These are phyloP conservation scores for Spergularia azorica DNA, from an alignment of 179 eudicot genomes.

Conservation along the genomic window DNA sequence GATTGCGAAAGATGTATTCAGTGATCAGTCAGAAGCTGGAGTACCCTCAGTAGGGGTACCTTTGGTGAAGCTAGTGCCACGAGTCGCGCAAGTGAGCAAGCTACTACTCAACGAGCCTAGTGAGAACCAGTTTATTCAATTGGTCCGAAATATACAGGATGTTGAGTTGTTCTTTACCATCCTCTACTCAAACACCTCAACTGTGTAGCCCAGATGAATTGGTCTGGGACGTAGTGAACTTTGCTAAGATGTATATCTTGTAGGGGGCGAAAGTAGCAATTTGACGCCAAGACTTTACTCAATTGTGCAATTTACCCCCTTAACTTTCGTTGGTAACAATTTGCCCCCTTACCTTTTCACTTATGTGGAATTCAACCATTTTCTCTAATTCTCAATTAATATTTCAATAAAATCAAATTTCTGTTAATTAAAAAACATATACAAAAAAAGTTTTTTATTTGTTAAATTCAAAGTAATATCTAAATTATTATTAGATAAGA, in stretches of 20 bases:
- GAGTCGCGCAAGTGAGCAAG: slow-evolving; percentile 56
- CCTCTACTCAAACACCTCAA: slow-evolving; percentile 63
- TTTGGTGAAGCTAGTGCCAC: slow-evolving; percentile 74
- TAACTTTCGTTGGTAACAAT: no score
- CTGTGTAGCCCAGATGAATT: slow-evolving; percentile 9
- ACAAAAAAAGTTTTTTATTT: no score
- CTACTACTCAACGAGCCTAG: slow-evolving; percentile 63
- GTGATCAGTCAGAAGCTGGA: slow-evolving; percentile 47
- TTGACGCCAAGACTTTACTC: no score
- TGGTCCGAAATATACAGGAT: slow-evolving; percentile 60
- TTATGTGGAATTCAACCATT: no score
- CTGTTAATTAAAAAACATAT: no score
- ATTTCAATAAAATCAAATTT: no score
- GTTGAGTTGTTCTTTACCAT: slow-evolving; percentile 86
- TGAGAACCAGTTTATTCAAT: slow-evolving; percentile 57
- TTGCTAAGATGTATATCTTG: not conserved
- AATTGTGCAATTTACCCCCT: not conserved
- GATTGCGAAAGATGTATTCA: slow-evolving; percentile 51
- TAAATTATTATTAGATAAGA: no score
- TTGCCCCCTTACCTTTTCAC: no score
- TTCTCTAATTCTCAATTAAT: no score
- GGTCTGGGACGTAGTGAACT: slow-evolving; percentile 8
- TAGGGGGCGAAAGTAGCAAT: no score
- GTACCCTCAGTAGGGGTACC: slow-evolving; percentile 54
- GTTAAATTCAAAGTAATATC: no score